phyloP scores from a whole-genome alignment of 192 early-diverging fungal genomes.

The Glomus cerebriforme region DNA sequence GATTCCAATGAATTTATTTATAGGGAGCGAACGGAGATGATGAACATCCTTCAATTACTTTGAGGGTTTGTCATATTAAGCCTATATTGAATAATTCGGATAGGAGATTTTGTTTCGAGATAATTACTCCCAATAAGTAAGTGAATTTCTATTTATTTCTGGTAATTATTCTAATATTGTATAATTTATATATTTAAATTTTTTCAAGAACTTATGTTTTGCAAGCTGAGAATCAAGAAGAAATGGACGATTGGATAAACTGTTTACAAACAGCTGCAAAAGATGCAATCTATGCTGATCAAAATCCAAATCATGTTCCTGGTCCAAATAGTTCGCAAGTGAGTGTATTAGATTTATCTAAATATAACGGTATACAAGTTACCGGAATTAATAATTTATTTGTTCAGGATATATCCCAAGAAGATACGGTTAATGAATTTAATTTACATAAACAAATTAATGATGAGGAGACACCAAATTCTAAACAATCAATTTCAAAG shows the following conservation, averaged over 20 bases:
- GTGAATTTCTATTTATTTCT: neutral
- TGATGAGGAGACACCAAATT: neutral
- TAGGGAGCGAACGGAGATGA: constrained; percentile 60
- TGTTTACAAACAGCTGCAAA: constrained; percentile 62
- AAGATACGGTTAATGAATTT: neutral
- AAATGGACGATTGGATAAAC: constrained; percentile 78
- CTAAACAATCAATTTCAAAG: constrained; percentile 11
- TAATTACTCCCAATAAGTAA: constrained; percentile 79
- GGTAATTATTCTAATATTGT: neutral
- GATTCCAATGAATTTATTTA: neutral
- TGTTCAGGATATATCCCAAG: neutral
- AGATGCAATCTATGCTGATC: constrained; percentile 54
- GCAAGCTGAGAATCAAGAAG: constrained; percentile 73
- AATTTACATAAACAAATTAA: neutral
- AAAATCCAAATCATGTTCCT: constrained; percentile 32
- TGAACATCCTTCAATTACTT: constrained; percentile 57
- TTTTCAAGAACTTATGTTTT: constrained; percentile 62
- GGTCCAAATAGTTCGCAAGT: neutral
- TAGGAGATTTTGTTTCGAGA: constrained; percentile 76
- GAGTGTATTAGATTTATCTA: neutral
- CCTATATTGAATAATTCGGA: constrained; percentile 56
- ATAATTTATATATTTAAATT: neutral
- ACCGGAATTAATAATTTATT: neutral
- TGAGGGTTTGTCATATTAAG: constrained; percentile 79
- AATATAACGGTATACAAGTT: neutral